Base-by-base conservation (phyloP, 306 rosid genomes). In the Pyrus pyrifolia region DNA sequence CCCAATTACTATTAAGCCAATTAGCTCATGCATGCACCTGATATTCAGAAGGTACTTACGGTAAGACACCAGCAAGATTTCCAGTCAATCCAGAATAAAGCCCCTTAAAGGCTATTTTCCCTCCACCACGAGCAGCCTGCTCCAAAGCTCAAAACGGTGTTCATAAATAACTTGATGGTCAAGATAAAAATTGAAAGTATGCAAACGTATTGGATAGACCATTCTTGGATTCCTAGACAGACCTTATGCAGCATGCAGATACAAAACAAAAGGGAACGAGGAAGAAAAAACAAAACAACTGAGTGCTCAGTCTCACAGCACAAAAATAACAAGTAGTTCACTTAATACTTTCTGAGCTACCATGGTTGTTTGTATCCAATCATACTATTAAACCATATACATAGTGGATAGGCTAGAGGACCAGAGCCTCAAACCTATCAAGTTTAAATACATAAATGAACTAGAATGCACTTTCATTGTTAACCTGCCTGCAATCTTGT, bases 61-160 rank as follows among this genome's bases (percentile, higher is more conserved):
- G 98, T 85, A 94, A 87, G 85, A 92, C 98, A 76, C 98, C 98
- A 68, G 83, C 97, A 79, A 94, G 84, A 85, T 94, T 94, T 81
- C 98, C 98, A 7, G 89, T 89, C 89, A 94, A 85, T 89, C 98
- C 98, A 52, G 98, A 92, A 86, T 91, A 94, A 71, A 94, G 97
- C 67, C 98, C 97, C 86, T 85, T 83, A 64, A 90, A 81, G 68
- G 86, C 72, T 78, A 94, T 89, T 85, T 86, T 87, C 55, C 89
- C 96, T 80, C 97, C 97, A 68, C 91, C 98, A 1, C 89, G 96
- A 64, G 91, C 92, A 78, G 93, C 98, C 98, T 94, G 85, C 49
- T 70, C 63, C 65, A 42, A 78, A 29, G 11, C 57, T 30, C 81
- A 80, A 49, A 65, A 65, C 33, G 46, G 29, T 72, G 33, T 67